Percentiles rank a stretch among this genome's conserved stretches.
Evolutionary conservation across 1,284 basidiomycete species (phyloP).

Genomic region (Crucibulum cyathiforme): DNA sequence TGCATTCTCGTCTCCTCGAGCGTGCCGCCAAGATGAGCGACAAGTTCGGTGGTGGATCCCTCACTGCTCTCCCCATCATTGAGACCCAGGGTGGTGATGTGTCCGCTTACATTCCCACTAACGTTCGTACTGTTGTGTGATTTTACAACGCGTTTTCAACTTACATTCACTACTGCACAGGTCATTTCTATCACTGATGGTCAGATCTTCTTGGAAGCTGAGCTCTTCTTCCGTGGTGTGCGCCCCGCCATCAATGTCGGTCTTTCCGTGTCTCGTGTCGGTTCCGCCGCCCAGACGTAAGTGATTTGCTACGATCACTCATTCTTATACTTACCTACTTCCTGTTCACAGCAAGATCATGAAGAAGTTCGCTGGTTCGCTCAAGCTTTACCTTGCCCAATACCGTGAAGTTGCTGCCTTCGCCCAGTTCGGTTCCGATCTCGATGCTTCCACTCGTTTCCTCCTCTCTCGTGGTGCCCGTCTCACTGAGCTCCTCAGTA

Average conservation of each 20-base stretch:
- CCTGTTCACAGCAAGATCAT: constrained; percentile 81
- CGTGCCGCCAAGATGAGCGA: constrained; percentile 99
- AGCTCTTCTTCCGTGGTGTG: constrained; percentile 99
- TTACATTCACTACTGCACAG: constrained; percentile 39
- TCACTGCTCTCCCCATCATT: constrained; percentile 99
- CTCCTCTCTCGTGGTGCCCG: constrained; percentile 96
- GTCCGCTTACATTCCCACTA: constrained; percentile 93
- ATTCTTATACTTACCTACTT: constrained; percentile 7
- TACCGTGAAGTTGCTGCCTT: constrained; percentile 99
- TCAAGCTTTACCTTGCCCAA: constrained; percentile 99
- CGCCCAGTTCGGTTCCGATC: constrained; percentile 99
- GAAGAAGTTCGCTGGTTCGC: constrained; percentile 99
- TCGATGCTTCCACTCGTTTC: constrained; percentile 98
- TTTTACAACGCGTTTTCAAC: neutral
- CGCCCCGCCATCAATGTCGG: constrained; percentile 99
- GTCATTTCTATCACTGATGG: constrained; percentile 99
- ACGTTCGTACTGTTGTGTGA: constrained; percentile 54
- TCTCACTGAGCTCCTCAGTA: constrained; percentile 96
- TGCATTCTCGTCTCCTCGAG: constrained; percentile 99
- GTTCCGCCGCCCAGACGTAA: constrained; percentile 98
- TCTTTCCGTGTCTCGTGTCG: constrained; percentile 99
- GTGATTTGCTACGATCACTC: constrained; percentile 28
- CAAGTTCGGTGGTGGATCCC: constrained; percentile 95
- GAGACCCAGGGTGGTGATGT: constrained; percentile 99
- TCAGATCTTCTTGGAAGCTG: constrained; percentile 99